Percentiles rank a stretch among this genome's conserved stretches.
phyloP scores from a whole-genome alignment of 2,329 filamentous ascomycete genomes.

The Cercospora sp. region DNA sequence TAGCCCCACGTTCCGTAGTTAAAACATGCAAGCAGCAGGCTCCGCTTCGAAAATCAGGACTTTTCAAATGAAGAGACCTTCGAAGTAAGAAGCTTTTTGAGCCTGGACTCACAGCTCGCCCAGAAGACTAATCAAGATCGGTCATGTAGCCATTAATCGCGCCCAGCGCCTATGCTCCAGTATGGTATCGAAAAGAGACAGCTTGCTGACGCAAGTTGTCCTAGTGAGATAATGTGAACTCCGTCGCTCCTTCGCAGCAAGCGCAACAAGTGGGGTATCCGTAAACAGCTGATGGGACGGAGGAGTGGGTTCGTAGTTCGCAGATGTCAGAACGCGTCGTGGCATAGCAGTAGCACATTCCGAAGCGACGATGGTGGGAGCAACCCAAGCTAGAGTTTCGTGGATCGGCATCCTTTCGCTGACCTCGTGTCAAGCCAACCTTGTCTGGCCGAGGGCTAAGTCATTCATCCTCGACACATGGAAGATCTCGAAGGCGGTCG shows the following conservation, averaged over 20 bases:
- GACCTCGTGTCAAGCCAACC: background rate
- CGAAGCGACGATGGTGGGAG: background rate
- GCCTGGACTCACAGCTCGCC: background rate
- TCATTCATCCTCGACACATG: background rate
- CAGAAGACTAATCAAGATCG: slow-evolving; percentile 10
- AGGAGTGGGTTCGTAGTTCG: background rate
- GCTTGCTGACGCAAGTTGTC: slow-evolving; percentile 11
- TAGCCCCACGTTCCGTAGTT: slow-evolving; percentile 4
- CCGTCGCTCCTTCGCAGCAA: slow-evolving; percentile 16
- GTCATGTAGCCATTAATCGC: slow-evolving; percentile 9
- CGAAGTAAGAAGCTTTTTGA: slow-evolving; percentile 5
- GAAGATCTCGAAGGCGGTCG: slow-evolving; percentile 10
- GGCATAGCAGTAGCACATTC: background rate
- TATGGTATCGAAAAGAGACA: slow-evolving; percentile 5
- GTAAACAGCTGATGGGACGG: slow-evolving; percentile 5
- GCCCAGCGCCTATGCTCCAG: slow-evolving; percentile 11
- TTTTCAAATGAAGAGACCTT: background rate
- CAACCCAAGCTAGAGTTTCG: background rate
- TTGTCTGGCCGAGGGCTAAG: background rate
- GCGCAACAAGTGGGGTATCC: slow-evolving; percentile 23
- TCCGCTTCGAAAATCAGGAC: background rate
- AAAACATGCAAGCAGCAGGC: slow-evolving; percentile 9
- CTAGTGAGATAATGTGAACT: slow-evolving; percentile 10
- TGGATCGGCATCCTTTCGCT: background rate
- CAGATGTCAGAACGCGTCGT: background rate